phyloP scores from a whole-genome alignment of 2,329 filamentous ascomycete species.

The Pyricularia sp. region DNA sequence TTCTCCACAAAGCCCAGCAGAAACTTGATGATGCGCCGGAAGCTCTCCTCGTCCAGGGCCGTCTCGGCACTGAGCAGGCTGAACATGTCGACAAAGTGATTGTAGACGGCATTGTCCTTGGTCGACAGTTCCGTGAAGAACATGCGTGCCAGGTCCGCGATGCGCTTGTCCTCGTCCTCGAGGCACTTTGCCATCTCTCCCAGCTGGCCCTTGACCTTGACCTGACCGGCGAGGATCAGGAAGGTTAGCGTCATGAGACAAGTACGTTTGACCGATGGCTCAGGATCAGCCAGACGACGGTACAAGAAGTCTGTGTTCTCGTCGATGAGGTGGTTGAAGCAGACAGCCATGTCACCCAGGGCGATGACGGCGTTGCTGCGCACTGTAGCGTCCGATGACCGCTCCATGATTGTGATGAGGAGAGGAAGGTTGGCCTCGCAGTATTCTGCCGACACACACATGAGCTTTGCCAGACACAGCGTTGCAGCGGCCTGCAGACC shows the following conservation, averaged over 20 bases:
- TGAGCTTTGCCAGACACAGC: slow-evolving; percentile 90
- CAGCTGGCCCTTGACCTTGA: slow-evolving; percentile 97
- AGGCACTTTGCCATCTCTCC: slow-evolving; percentile 99
- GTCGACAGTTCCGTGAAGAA: slow-evolving; percentile 97
- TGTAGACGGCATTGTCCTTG: slow-evolving; percentile 98
- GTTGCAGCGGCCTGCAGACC: slow-evolving; percentile 90
- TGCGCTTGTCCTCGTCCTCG: slow-evolving; percentile 90
- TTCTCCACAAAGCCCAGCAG: slow-evolving; percentile 95
- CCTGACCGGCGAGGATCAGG: slow-evolving; percentile 90
- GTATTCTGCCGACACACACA: slow-evolving; percentile 96
- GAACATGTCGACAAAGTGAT: slow-evolving; percentile 99
- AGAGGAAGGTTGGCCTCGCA: slow-evolving; percentile 88
- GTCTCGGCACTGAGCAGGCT: slow-evolving; percentile 78
- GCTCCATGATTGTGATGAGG: slow-evolving; percentile 95
- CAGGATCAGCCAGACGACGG: slow-evolving; percentile 78
- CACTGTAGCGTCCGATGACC: slow-evolving; percentile 83
- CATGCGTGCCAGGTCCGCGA: slow-evolving; percentile 90
- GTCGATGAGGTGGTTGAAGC: slow-evolving; percentile 98
- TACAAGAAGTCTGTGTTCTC: slow-evolving; percentile 99
- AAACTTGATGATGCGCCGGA: slow-evolving; percentile 84
- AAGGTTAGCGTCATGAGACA: slow-evolving; percentile 98
- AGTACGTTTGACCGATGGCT: slow-evolving; percentile 87
- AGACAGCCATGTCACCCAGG: slow-evolving; percentile 96
- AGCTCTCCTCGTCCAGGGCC: slow-evolving; percentile 72
- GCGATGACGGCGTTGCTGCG: slow-evolving; percentile 95